A percentile compares a stretch with the other conserved stretches of the same genome.
phyloP scores from a whole-genome alignment of 169 alveolate genomes.

The Plasmodium vivax region DNA sequence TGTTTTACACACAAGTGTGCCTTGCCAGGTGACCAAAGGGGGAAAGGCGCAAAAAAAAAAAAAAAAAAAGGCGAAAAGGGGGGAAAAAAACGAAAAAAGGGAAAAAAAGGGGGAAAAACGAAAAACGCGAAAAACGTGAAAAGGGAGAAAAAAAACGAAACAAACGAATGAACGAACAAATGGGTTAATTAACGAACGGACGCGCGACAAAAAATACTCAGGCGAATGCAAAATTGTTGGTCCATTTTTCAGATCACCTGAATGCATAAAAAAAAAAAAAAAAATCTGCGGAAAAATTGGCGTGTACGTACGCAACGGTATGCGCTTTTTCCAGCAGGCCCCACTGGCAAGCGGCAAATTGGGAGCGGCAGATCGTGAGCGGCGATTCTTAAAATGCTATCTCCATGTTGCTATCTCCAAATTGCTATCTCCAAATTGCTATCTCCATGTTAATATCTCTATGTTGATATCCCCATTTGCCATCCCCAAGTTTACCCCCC shows the following conservation, averaged over 20 bases:
- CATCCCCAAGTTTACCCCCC: not conserved
- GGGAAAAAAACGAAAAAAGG: not conserved
- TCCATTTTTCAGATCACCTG: slow-evolving; percentile 7
- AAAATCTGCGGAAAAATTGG: slow-evolving; percentile 1
- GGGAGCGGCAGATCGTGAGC: too few species aligned
- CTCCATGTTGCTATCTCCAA: too few species aligned
- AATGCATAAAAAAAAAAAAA: slow-evolving; percentile 14
- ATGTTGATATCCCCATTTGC: not conserved
- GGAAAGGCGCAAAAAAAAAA: not conserved
- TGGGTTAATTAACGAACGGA: not conserved
- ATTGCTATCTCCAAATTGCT: not conserved
- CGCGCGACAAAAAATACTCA: not conserved
- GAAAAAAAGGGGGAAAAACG: not conserved
- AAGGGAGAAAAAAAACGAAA: not conserved
- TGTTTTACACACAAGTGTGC: not conserved
- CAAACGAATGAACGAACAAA: not conserved
- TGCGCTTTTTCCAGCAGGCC: not conserved
- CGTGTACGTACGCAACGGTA: not conserved
- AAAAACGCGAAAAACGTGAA: not conserved
- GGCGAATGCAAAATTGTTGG: not conserved
- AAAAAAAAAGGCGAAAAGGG: not conserved
- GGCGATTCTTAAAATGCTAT: too few species aligned
- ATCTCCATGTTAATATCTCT: not conserved
- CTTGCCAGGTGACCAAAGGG: not conserved
- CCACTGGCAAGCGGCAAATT: not conserved